Evolutionary conservation across 768 basidiomycete species (phyloP).

Genomic region (Suillus bovinus): DNA sequence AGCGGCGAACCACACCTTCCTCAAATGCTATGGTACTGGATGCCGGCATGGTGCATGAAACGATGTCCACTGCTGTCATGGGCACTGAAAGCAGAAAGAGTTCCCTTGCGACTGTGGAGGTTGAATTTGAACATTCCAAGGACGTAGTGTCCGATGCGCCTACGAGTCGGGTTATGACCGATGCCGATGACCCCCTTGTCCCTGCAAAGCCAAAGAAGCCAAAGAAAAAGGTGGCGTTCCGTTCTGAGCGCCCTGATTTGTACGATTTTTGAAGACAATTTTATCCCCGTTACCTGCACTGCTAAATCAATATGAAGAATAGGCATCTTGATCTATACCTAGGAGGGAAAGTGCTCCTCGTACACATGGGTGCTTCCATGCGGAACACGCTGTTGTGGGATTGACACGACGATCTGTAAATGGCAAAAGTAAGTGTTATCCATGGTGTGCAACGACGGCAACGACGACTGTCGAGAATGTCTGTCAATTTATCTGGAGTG

Average conservation of each 20-base stretch:
- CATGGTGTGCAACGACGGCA: not conserved
- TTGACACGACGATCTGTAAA: not conserved
- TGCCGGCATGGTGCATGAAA: conserved; percentile 15
- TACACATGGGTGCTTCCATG: not conserved
- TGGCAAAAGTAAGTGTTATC: not conserved
- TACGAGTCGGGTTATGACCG: conserved; percentile 4
- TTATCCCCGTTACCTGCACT: not conserved
- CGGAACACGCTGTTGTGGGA: not conserved
- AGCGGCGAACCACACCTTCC: conserved; percentile 64
- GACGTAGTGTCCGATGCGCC: conserved; percentile 11
- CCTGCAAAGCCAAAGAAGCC: conserved; percentile 41
- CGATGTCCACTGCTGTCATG: conserved; percentile 11
- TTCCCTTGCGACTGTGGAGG: conserved; percentile 40
- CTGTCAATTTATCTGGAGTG: not conserved
- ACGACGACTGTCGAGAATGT: not conserved
- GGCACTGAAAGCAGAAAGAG: conserved; percentile 16
- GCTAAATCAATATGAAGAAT: not conserved
- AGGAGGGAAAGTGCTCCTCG: not conserved
- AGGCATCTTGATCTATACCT: not conserved
- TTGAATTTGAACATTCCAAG: conserved; percentile 42
- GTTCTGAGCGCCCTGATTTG: conserved; percentile 64
- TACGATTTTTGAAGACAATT: conserved; percentile 61
- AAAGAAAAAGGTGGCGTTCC: conserved; percentile 72
- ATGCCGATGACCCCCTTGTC: conserved; percentile 12
- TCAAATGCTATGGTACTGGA: conserved; percentile 24